Base-by-base conservation (phyloP, 2,329 filamentous ascomycete genomes). In the Pseudopithomyces maydicus region DNA sequence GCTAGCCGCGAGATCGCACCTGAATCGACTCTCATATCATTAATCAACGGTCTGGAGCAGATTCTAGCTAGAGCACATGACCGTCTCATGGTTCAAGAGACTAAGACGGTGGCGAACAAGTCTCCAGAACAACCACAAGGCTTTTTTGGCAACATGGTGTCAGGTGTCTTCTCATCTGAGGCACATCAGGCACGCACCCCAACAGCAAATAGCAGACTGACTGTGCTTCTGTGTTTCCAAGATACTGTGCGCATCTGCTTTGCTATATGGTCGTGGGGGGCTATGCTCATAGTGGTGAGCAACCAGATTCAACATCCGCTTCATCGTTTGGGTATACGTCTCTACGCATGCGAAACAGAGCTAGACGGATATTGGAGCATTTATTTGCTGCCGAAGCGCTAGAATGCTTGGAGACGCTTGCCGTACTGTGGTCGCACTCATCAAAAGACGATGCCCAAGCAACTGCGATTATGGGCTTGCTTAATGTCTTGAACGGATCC, bases 101-200 rank as follows among this genome's bases (percentile, higher is more conserved):
- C 87, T 39, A 86, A 85, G 60, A 82, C 84, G 42, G 85, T 88
- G 54, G 79, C 86, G 33, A 80, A 83, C 42, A 97, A 96, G 77
- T 89, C 87, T 57, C 91, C 92, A 20, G 91, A 96, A 68, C 90
- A 91, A 64, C 86, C 89, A 14, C 91, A 93, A 71, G 89, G 92
- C 5, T 94, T 97, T 72, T 96, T 98, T 69, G 92, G 92, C 43
- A 96, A 91, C 65, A 96, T 97, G 86, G 91, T 96, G 1, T 95
- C 92, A 0, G 92, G 92, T 1, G 91, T 97, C 0, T 97, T 97
- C 72, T 85, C 91, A 36, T 86, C 90, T 0, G 92, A 97, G 57
- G 82, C 85, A 0, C 87, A 85, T 1, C 90, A 93, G 58, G 84
- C 87, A n/a, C 88, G 92, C 47, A 92, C 88, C 57, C 87, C 89